Conservation (phyloP, 1,139 yeast species). For the Lodderomyces beijingensis region DNA sequence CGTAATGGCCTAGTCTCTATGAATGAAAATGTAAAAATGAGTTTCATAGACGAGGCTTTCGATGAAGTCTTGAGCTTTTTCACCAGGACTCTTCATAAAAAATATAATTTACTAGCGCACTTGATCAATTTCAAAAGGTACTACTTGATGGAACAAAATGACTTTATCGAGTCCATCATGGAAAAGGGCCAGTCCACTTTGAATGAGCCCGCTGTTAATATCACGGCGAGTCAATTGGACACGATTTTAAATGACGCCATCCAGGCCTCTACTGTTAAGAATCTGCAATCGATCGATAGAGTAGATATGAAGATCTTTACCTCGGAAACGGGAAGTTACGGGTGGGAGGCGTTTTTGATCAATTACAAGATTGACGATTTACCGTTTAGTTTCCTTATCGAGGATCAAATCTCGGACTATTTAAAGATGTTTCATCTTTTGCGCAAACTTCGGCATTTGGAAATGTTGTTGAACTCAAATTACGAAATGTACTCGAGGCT, state of each 20-base stretch:
- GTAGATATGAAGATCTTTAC: slow-evolving; percentile 82
- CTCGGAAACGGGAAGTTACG: slow-evolving; percentile 56
- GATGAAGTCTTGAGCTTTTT: slow-evolving; percentile 54
- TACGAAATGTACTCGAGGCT: slow-evolving; percentile 11
- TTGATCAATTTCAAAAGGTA: slow-evolving; percentile 60
- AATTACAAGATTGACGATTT: slow-evolving; percentile 65
- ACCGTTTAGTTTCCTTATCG: slow-evolving; percentile 36
- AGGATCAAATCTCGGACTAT: slow-evolving; percentile 39
- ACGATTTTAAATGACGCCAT: slow-evolving; percentile 65
- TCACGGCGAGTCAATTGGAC: slow-evolving; percentile 66
- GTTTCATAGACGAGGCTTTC: slow-evolving; percentile 48
- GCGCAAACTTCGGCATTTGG: slow-evolving; percentile 71
- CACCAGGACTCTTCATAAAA: slow-evolving; percentile 44
- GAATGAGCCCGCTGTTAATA: slow-evolving; percentile 55
- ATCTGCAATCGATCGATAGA: slow-evolving; percentile 27
- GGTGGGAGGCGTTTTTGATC: slow-evolving; percentile 91
- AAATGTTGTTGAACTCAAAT: slow-evolving; percentile 45
- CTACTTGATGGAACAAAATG: slow-evolving; percentile 70
- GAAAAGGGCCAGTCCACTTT: slow-evolving; percentile 52
- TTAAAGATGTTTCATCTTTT: slow-evolving; percentile 79
- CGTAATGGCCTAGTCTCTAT: slow-evolving; percentile 31
- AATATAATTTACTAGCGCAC: slow-evolving; percentile 49
- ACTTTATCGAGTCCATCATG: slow-evolving; percentile 67
- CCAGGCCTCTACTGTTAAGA: slow-evolving; percentile 55
- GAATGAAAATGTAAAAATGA: slow-evolving; percentile 23